Evolutionary conservation across 73 alveolate genomes (phyloP).

Genomic region (Urostyla sp.): DNA sequence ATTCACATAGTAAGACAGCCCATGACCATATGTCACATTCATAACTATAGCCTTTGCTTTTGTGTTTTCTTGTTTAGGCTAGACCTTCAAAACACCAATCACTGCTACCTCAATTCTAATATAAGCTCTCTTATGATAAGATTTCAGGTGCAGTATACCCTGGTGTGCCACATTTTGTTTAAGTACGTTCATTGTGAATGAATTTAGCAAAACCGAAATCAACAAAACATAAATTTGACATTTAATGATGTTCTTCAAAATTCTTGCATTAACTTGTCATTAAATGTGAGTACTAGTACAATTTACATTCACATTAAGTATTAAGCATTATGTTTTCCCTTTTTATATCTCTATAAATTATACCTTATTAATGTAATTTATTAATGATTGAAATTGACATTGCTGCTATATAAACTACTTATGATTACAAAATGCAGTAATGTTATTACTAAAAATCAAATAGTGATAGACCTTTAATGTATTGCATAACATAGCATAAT

Average conservation of each 20-base stretch:
- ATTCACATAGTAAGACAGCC: constrained; percentile 64
- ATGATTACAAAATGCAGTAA: not conserved
- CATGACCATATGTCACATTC: constrained; percentile 61
- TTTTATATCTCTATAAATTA: constrained; percentile 32
- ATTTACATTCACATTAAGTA: not conserved
- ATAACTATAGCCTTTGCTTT: constrained; percentile 15
- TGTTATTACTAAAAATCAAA: not conserved
- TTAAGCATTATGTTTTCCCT: constrained; percentile 27
- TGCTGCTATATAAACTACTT: constrained; percentile 15
- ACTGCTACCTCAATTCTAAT: constrained; percentile 18
- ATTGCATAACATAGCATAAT: not conserved
- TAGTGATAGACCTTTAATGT: constrained; percentile 1
- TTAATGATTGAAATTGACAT: constrained; percentile 10
- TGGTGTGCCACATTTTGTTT: constrained; percentile 80
- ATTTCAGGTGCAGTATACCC: constrained; percentile 83
- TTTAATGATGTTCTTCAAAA: too few relatives aligned
- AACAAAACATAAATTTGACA: constrained; percentile 50
- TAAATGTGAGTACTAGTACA: too few relatives aligned
- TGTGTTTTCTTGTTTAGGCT: not conserved
- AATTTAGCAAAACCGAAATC: constrained; percentile 77
- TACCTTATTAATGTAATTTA: not conserved
- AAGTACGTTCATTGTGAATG: constrained; percentile 8
- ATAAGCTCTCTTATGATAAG: too few relatives aligned
- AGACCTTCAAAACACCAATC: constrained; percentile 41
- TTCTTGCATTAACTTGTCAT: too few relatives aligned